Conservation (phyloP, 2,329 filamentous ascomycete species). For the Beauveria caledonica region DNA sequence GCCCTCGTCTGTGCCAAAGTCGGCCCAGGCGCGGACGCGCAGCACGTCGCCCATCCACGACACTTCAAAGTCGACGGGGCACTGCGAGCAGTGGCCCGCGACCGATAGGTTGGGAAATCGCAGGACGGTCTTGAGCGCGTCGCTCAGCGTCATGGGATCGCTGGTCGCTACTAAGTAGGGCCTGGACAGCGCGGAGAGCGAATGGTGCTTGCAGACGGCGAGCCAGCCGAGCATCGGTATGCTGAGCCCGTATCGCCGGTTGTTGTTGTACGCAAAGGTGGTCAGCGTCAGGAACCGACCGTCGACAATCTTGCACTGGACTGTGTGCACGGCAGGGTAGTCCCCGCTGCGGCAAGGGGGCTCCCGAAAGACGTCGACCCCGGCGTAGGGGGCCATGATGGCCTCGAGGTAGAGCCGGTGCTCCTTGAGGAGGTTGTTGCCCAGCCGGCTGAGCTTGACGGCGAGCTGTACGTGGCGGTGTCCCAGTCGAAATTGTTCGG, state of each 20-base stretch:
- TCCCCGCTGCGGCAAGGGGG: too few relatives aligned
- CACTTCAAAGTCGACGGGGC: neutral
- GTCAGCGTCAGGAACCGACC: neutral
- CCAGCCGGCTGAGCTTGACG: neutral
- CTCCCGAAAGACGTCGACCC: neutral
- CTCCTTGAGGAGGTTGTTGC: too few relatives aligned
- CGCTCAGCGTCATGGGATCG: neutral
- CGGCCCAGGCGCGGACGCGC: neutral
- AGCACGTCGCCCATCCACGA: neutral
- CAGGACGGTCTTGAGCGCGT: neutral
- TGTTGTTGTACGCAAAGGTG: neutral
- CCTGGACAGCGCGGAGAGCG: too few relatives aligned
- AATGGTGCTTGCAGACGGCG: neutral
- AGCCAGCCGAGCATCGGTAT: neutral
- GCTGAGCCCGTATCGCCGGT: neutral
- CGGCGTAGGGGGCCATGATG: neutral
- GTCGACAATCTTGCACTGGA: neutral
- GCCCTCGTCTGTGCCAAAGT: neutral
- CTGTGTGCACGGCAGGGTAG: neutral
- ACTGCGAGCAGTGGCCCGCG: neutral
- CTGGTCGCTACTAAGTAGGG: too few relatives aligned
- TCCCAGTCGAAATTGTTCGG: neutral
- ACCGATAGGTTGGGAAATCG: neutral
- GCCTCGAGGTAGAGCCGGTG: neutral
- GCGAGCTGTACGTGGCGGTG: neutral